phyloP scores from a whole-genome alignment of 176 grass and related monocot genomes.

The Avena sativa region DNA sequence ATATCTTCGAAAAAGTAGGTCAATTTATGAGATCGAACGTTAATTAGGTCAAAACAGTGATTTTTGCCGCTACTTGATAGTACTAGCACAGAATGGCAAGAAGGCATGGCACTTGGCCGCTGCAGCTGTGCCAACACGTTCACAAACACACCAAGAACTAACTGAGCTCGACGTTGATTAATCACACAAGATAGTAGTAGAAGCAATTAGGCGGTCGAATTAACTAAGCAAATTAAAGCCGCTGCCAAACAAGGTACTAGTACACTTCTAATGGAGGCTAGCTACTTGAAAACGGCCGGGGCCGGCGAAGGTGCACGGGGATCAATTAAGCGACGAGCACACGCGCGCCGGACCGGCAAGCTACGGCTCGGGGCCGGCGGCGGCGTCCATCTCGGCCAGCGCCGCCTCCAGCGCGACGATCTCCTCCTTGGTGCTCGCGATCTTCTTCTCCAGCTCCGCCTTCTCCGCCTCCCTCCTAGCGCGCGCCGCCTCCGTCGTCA shows the following conservation, averaged over 20 bases:
- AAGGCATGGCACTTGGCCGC: background rate
- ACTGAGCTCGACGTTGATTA: background rate
- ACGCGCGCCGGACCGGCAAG: background rate
- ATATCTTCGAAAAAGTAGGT: too few species aligned
- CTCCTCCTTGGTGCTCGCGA: slow-evolving; percentile 27
- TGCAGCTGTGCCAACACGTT: background rate
- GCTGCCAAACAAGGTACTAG: background rate
- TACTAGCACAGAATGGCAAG: background rate
- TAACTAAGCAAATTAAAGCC: slow-evolving; percentile 16
- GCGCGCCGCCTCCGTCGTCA: slow-evolving; percentile 1
- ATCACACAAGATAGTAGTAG: background rate
- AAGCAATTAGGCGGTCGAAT: background rate
- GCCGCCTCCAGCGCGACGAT: slow-evolving; percentile 15
- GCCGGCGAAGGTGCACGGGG: background rate
- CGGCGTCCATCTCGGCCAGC: slow-evolving; percentile 12
- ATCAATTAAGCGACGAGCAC: background rate
- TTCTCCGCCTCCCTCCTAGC: slow-evolving; percentile 17
- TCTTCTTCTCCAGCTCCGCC: slow-evolving; percentile 22
- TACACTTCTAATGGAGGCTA: background rate
- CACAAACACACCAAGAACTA: background rate
- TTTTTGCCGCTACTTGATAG: background rate
- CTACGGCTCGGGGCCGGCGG: background rate
- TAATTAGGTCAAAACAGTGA: too few species aligned
- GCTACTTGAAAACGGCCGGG: background rate
- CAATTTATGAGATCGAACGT: too few species aligned